Evolutionary conservation across 1,284 basidiomycete species (phyloP), one percentile per base, ranked within the genome.

Genomic region (Boletus holoroseus): DNA sequence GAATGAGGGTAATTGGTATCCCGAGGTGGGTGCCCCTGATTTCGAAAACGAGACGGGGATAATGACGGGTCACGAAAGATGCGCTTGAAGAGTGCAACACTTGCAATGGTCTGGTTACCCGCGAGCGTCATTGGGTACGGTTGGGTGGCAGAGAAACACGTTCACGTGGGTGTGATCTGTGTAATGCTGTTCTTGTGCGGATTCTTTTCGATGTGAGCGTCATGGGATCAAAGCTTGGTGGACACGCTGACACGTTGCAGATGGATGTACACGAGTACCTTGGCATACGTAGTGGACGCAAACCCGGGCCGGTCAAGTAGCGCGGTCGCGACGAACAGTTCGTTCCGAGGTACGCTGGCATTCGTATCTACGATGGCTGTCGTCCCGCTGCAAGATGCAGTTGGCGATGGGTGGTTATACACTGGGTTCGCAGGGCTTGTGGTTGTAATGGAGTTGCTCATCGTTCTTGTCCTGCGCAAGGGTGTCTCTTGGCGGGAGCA

Each of bases 251-350:
- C 49, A 49, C 11, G 24, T 47, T 52, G 39, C 44, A 86, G 85
- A 54, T 85, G 79, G 76, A 79, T 82, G 20, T 88, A 88, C 62
- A 69, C 83, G 13, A 83, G 81, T 55, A 83, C 84, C 1, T 69
- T 91, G 30, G 81, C 86, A 0, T 90, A 88, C 59, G 74, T 89
- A 43, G 83, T 89, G 7, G 88, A 92, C 61, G 80, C 86, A 3
- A 91, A 91, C 61, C 70, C 73, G 3, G 89, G 90, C 6, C 76
- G 85, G 16, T 85, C 85, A 0, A 79, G 82, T 1, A 79, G 77
- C 13, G 86, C 85, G 2, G 79, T 87, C 5, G 83, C 88, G 0
- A 69, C 75, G 15, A 91, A 91, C 63, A 85, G 83, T 54, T 75
- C 71, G 24, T 85, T 85, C 66, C 76, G 88, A 35, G 87, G 89